Evolutionary conservation across 352 stramenopile genomes (phyloP).

Genomic region (Globisporangium radiosum): DNA sequence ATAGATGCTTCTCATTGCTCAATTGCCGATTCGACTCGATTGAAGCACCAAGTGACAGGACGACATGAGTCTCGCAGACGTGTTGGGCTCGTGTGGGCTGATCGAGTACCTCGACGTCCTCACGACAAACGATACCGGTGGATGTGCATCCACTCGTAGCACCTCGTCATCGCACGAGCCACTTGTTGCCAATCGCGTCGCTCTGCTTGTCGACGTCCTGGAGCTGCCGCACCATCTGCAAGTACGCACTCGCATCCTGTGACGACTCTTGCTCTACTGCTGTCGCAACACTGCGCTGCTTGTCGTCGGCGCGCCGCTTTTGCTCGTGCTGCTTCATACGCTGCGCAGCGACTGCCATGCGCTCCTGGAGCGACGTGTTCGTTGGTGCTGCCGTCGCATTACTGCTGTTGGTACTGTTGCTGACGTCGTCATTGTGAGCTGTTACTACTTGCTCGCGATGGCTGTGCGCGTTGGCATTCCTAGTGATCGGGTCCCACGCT

Average conservation of each 20-base stretch:
- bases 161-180: constrained; percentile 50
- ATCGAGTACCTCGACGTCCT: too few relatives aligned
- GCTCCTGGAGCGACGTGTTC: constrained; percentile 35
- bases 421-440: constrained; percentile 13
- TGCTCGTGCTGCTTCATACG: constrained; percentile 39
- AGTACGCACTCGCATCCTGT: constrained; percentile 18
- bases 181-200: constrained; percentile 47
- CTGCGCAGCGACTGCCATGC: constrained; percentile 57
- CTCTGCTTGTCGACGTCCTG: constrained; percentile 49
- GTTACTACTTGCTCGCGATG: constrained; percentile 28
- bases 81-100: too few relatives aligned
- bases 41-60: too few relatives aligned
- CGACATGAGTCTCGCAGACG: too few relatives aligned
- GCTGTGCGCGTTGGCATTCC: constrained; percentile 11
- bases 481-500: constrained; percentile 25
- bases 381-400: constrained; percentile 5
- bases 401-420: background rate
- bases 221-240: constrained; percentile 57
- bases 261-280: background rate
- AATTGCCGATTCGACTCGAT: too few relatives aligned
- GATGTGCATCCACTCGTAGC: too few relatives aligned
- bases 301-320: constrained; percentile 15
- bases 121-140: too few relatives aligned
- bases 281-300: constrained; percentile 8
- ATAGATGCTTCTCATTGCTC: too few relatives aligned